These are phyloP conservation scores for Pontederia paniculata DNA, from an alignment of 176 grass and related monocot genomes.

Conservation along the genomic window DNA sequence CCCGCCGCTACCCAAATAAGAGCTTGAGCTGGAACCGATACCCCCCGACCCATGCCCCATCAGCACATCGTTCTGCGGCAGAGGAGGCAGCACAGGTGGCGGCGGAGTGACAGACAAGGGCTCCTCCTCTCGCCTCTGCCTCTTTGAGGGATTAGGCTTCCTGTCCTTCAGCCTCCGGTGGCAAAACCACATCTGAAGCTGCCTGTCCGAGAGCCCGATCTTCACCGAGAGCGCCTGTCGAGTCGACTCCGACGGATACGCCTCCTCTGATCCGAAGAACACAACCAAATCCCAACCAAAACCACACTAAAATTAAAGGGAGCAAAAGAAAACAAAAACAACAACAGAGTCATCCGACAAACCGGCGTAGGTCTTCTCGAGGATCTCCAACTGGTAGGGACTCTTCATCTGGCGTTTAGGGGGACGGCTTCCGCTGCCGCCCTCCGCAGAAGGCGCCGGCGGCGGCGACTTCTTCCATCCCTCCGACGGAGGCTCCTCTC, in stretches of 20 bases:
- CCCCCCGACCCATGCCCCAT: not conserved
- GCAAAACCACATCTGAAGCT: conserved; percentile 99
- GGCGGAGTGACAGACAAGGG: conserved; percentile 10
- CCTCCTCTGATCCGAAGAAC: conserved; percentile 45
- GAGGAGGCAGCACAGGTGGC: conserved; percentile 5
- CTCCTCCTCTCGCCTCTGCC: conserved; percentile 47
- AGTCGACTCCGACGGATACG: conserved; percentile 45
- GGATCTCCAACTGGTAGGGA: conserved; percentile 84
- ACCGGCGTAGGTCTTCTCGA: conserved; percentile 87
- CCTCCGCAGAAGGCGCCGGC: not conserved
- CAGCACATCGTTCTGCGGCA: conserved; percentile 19
- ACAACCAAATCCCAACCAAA: not conserved
- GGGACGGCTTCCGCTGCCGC: conserved; percentile 25
- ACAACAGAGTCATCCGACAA: not conserved
- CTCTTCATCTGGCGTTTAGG: conserved; percentile 95
- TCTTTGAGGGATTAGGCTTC: conserved; percentile 30
- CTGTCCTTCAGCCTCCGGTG: conserved; percentile 81
- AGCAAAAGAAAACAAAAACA: conserved; percentile 1
- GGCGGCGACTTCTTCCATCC: conserved; percentile 8
- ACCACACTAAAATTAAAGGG: not conserved
- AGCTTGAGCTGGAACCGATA: conserved; percentile 9
- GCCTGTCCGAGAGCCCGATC: conserved; percentile 60
- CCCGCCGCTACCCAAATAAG: conserved; percentile 2
- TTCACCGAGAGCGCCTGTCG: conserved; percentile 55
- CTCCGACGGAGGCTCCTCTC: conserved; percentile 6